Conservation (phyloP, 192 early-diverging fungal genomes). For the Globomyces pollinis-pini region DNA sequence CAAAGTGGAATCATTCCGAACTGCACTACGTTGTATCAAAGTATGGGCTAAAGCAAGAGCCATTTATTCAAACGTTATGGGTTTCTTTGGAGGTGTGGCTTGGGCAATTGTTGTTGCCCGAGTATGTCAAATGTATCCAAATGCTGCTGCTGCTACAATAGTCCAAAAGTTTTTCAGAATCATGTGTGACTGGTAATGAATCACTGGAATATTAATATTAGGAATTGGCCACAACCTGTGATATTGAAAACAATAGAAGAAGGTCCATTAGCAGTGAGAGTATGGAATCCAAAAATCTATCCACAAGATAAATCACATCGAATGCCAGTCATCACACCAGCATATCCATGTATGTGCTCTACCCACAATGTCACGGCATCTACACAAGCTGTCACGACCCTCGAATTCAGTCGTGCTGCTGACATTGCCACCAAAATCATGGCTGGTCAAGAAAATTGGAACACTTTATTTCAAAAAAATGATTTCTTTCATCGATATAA, state of each 20-base stretch:
- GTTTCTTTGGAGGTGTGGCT: slow-evolving; percentile 96
- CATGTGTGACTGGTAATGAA: slow-evolving; percentile 63
- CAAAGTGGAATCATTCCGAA: slow-evolving; percentile 78
- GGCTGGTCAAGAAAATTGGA: slow-evolving; percentile 67
- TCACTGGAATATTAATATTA: slow-evolving; percentile 13
- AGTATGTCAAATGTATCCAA: slow-evolving; percentile 93
- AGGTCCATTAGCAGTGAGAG: slow-evolving; percentile 74
- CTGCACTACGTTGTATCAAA: slow-evolving; percentile 89
- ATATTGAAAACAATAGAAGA: slow-evolving; percentile 80
- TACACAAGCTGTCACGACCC: slow-evolving; percentile 71
- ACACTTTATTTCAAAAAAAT: slow-evolving; percentile 76
- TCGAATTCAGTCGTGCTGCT: slow-evolving; percentile 76
- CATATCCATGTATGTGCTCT: slow-evolving; percentile 96
- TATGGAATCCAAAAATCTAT: slow-evolving; percentile 94
- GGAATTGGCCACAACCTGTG: slow-evolving; percentile 89
- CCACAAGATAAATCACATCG: slow-evolving; percentile 69
- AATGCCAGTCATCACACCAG: slow-evolving; percentile 98
- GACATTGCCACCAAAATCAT: slow-evolving; percentile 72
- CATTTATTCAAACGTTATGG: slow-evolving; percentile 94
- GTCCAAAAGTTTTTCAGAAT: slow-evolving; percentile 86
- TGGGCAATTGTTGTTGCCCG: slow-evolving; percentile 97
- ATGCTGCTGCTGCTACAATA: slow-evolving; percentile 79
- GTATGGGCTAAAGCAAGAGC: slow-evolving; percentile 91
- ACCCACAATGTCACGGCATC: slow-evolving; percentile 94
- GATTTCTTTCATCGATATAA: slow-evolving; percentile 83